These are phyloP conservation scores for Acanthamoeba royreba DNA, from an alignment of 208 protist genomes.

Conservation along the genomic window DNA sequence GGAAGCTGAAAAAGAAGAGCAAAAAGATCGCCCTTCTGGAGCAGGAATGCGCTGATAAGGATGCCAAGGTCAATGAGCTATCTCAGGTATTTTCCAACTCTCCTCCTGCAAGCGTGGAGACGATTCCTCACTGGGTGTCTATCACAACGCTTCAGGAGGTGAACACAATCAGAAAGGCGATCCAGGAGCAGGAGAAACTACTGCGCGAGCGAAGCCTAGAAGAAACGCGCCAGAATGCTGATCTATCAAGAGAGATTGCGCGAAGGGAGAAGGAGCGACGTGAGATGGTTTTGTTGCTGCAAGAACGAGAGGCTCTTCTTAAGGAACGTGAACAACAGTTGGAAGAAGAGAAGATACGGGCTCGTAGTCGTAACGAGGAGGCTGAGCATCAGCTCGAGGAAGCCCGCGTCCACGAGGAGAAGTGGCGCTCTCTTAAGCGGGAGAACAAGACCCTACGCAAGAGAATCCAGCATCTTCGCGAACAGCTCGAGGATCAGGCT, in stretches of 20 bases:
- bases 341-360: background rate
- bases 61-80: background rate
- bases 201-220: background rate
- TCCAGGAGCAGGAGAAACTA: conserved; percentile 12
- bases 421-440: conserved; percentile 4
- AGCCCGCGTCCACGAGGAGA: background rate
- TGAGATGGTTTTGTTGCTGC: background rate
- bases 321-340: background rate
- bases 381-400: conserved; percentile 4
- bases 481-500: conserved; percentile 11
- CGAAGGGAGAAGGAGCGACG: background rate
- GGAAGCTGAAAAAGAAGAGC: conserved; percentile 3
- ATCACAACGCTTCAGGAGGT: background rate
- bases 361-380: background rate
- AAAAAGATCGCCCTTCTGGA: background rate
- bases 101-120: background rate
- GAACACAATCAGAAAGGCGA: background rate
- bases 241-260: background rate
- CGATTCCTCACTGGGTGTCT: background rate
- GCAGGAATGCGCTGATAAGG: background rate
- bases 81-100: background rate
- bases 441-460: conserved; percentile 23
- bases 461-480: background rate
- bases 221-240: background rate
- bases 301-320: background rate